These are phyloP conservation scores for Debaryomycetaceae sp. DNA, from an alignment of 1,139 yeast species.

Conservation along the genomic window DNA sequence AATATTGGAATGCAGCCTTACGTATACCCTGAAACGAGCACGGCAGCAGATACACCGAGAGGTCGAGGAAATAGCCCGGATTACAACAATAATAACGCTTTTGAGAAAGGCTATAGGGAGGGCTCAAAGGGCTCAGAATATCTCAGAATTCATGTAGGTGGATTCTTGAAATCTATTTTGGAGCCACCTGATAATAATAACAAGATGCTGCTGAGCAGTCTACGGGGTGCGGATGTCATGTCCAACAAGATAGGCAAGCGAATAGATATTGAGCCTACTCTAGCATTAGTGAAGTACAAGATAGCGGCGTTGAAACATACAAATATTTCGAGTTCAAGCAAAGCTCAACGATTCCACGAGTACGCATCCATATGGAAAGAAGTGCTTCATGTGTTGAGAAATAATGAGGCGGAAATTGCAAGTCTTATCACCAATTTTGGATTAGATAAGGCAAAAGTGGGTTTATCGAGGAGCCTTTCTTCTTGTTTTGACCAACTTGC, in stretches of 20 bases:
- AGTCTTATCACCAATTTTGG: conserved; percentile 14
- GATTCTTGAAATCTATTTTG: conserved; percentile 3
- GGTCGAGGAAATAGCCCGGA: conserved; percentile 18
- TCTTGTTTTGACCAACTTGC: neutral
- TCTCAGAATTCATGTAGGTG: conserved; percentile 19
- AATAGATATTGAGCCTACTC: conserved; percentile 33
- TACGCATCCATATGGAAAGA: conserved; percentile 37
- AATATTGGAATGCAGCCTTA: conserved; percentile 26
- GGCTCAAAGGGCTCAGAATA: conserved; percentile 29
- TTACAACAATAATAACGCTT: conserved; percentile 19
- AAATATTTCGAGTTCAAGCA: conserved; percentile 20
- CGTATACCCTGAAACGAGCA: conserved; percentile 12
- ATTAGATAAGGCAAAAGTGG: conserved; percentile 3
- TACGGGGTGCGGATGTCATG: conserved; percentile 24
- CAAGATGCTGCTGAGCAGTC: neutral
- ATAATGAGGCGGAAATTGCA: conserved; percentile 25
- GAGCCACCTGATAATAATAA: neutral
- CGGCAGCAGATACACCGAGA: neutral
- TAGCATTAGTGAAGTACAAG: conserved; percentile 25
- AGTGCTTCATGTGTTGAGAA: conserved; percentile 23
- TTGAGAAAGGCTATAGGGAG: conserved; percentile 31
- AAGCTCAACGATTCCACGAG: conserved; percentile 29
- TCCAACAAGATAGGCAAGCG: conserved; percentile 32
- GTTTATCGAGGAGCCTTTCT: neutral
- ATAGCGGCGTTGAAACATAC: conserved; percentile 27